Base-by-base conservation (phyloP, 257 asterid species). In the Verbascum thapsus region DNA sequence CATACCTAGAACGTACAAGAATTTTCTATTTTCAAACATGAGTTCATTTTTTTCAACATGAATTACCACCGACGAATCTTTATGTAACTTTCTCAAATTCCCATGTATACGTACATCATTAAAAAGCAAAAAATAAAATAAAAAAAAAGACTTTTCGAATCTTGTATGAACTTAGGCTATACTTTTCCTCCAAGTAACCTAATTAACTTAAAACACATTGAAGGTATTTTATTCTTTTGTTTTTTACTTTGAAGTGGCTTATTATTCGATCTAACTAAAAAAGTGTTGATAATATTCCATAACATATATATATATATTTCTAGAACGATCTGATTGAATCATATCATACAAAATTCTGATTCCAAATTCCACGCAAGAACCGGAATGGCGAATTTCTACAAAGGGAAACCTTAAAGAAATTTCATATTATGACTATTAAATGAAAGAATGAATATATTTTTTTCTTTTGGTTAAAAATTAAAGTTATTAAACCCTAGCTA, bases 231-330 rank as follows among this genome's bases (percentile, higher is more conserved):
- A 53, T 69, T 53, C 66, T 61, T 74, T 50, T 26, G 32, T 2
- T 1, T 2, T 1, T 26, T 26, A 26, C 2, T 26, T 26, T 50
- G 70, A 45, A 72, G 56, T 23, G 40, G 58, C 38, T 52, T 56
- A 18, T 51, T 26, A 51, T 43, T 8, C 39, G 19, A n/a, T 26
- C 32, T 2, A n/a, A 0, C 5, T 12, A 35, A 4, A 8, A 35
- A 66, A 58, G 8, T 30, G 42, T 12, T 3, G 12, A 72, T 56
- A 72, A n/a, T 76, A 51, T 68, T 66, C 77, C 48, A 22, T 22
- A 7, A 19, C 20, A 58, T 41, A 23, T 32, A 40, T 66, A 35
- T 67, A 71, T 38, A 61, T 51, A 48, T 58, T 66, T 71, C 73
- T 45, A 59, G 13, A 50, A 59, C 64, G 49, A 71, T 58, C 68